Conservation (phyloP, 352 stramenopile genomes). For the Globisporangium nagaii region DNA sequence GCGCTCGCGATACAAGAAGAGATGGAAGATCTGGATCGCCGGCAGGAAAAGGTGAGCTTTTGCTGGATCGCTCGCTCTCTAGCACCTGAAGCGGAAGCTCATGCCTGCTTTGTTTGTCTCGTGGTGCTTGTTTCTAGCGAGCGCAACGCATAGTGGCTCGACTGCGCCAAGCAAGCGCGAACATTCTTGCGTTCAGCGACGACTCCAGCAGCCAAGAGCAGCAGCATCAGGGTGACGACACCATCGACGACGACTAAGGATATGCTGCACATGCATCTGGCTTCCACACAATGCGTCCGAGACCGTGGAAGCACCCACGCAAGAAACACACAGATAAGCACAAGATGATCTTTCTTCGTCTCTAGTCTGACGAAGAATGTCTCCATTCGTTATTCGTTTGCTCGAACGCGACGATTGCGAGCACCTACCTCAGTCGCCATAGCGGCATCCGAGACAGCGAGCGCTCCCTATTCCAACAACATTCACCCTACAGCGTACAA, state of each 20-base stretch:
- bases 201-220: constrained; percentile 13
- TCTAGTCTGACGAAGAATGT: constrained; percentile 13
- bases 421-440: background rate
- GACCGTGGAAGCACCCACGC: background rate
- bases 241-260: background rate
- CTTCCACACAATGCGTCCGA: background rate
- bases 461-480: constrained; percentile 11
- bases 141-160: constrained; percentile 29
- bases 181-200: constrained; percentile 48
- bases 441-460: no score
- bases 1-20: constrained; percentile 48
- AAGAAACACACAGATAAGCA: background rate
- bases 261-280: background rate
- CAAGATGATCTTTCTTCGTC: constrained; percentile 3
- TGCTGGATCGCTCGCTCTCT: background rate
- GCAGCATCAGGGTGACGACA: constrained; percentile 4
- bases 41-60: constrained; percentile 44
- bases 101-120: background rate
- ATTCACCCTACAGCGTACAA: constrained; percentile 19
- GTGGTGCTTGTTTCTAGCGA: constrained; percentile 17
- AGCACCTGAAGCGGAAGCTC: background rate
- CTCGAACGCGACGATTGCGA: constrained; percentile 1
- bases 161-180: constrained; percentile 48
- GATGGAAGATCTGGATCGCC: constrained; percentile 47
- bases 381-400: constrained; percentile 7